phyloP scores from a whole-genome alignment of 164 flowering plant species.

The Echeveria elegans region DNA sequence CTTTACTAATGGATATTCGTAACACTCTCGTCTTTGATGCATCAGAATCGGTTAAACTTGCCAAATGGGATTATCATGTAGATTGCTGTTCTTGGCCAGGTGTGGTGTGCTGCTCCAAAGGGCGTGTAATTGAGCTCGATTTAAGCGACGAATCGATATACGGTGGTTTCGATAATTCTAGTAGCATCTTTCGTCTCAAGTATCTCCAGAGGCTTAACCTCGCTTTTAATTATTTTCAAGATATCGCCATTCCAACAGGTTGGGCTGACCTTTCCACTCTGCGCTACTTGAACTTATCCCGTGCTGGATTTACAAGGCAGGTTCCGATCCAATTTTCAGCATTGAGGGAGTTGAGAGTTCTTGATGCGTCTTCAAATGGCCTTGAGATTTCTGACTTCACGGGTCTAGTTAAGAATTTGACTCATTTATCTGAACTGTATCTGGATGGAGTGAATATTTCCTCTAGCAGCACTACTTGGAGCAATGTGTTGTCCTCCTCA shows the following conservation, averaged over 20 bases:
- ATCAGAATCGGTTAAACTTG: constrained; percentile 11
- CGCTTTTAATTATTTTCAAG: constrained; percentile 13
- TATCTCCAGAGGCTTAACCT: constrained; percentile 16
- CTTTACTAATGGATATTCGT: too few species aligned
- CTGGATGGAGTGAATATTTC: constrained; percentile 32
- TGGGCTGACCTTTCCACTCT: constrained; percentile 13
- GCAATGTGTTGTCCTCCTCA: constrained; percentile 22
- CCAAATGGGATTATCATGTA: constrained; percentile 11
- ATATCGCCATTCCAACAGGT: constrained; percentile 9
- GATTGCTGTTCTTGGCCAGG: constrained; percentile 26
- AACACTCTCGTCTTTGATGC: constrained; percentile 3
- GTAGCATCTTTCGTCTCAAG: constrained; percentile 13
- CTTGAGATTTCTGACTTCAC: constrained; percentile 18
- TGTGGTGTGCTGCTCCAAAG: constrained; percentile 12
- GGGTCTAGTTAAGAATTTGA: constrained; percentile 16
- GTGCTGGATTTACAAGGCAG: constrained; percentile 17
- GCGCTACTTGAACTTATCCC: constrained; percentile 15
- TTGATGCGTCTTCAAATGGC: too few species aligned
- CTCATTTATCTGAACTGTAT: constrained; percentile 20
- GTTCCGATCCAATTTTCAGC: constrained; percentile 25
- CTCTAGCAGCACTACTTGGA: constrained; percentile 21
- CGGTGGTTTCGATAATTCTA: constrained; percentile 10
- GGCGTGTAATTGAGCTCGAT: constrained; percentile 16
- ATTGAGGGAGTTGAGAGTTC: constrained; percentile 15
- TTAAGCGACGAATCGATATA: constrained; percentile 13